Base-by-base conservation (phyloP, 345 rosid species). In the Kernera saxatilis region DNA sequence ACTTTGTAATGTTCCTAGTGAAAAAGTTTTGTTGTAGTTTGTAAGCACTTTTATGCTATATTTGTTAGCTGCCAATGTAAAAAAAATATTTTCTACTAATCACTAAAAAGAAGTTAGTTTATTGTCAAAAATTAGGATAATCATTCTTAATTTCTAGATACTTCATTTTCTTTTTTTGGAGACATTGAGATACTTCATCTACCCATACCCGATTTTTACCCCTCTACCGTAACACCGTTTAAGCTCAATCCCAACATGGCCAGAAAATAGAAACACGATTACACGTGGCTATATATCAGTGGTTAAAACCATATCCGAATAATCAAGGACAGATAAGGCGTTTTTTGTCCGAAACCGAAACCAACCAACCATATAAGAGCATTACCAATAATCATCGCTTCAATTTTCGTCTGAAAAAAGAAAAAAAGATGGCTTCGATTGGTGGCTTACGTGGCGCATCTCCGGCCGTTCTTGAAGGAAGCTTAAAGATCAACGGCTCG, bases 391-490 rank as follows among this genome's bases (percentile, higher is more conserved):
- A 64, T 60, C 74, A 69, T 76, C 79, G 77, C 79, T 74, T 78
- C 83, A 57, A 32, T 33, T 69, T 60, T 69, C 70, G 59, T 49
- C 25, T 54, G 21, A 53, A 21, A 61, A 36, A 2, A 25, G 14
- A 44, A 12, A 49, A 26, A 21, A 79, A 88, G 54, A 79, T 90
- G 88, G 91, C 97, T 61, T 91, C 94, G 3, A 81, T 87, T 90
- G 65, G 85, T 45, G 85, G 96, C 67, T 67, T 91, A 56, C 85
- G 82, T 74, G 90, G 87, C 74, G 71, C 87, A 32, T 85, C 95
- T 30, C 88, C 82, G 35, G 88, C 88, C 6, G 85, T 84, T 17
- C 82, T 83, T 5, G 97, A 89, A 71, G 88, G 92, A 17, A 88
- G 85, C 80, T 78, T 82, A 64, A 90, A 81, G 72, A 77, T 82